Percentiles rank a stretch among this genome's conserved stretches.
These are phyloP conservation scores for Diutina catenulata DNA, from an alignment of 1,139 yeast genomes.

Conservation along the genomic window DNA sequence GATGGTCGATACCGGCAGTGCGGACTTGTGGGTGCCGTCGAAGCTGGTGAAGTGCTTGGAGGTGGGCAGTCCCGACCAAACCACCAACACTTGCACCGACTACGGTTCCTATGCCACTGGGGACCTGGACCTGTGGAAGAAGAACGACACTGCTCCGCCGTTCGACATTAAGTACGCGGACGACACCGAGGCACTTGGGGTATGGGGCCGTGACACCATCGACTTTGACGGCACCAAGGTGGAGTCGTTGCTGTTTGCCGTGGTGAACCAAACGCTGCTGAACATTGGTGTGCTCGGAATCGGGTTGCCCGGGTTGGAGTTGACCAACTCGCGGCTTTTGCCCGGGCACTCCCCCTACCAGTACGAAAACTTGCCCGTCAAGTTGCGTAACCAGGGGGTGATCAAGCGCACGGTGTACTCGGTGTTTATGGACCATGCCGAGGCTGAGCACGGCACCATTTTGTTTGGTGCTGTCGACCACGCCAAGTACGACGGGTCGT, in stretches of 20 bases:
- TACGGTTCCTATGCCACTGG: constrained; percentile 7
- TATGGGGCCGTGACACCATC: constrained; percentile 51
- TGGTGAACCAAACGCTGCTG: constrained; percentile 4
- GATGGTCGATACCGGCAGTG: constrained; percentile 5
- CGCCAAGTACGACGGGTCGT: constrained; percentile 18
- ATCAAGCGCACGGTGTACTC: constrained; percentile 28
- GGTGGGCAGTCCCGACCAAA: not conserved
- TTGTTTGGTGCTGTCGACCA: constrained; percentile 6
- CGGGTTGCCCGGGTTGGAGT: constrained; percentile 4
- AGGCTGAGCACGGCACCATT: constrained; percentile 2
- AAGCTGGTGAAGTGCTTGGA: not conserved
- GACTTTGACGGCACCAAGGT: constrained; percentile 28
- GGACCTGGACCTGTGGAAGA: constrained; percentile 4
- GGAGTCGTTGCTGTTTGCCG: constrained; percentile 27
- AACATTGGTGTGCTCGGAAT: constrained; percentile 3
- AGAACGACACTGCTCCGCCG: constrained; percentile 26
- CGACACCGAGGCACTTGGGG: constrained; percentile 45
- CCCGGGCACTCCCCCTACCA: constrained; percentile 8
- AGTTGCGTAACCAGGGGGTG: constrained; percentile 37
- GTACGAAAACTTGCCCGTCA: constrained; percentile 50
- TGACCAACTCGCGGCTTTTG: not conserved
- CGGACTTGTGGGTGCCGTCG: constrained; percentile 6
- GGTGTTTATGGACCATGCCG: constrained; percentile 6
- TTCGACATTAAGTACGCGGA: constrained; percentile 53
- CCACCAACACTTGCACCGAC: not conserved